Percentiles rank a stretch among this genome's conserved stretches.
These are phyloP conservation scores for Aureobasidium mangrovei DNA, from an alignment of 2,329 filamentous ascomycete genomes.

Conservation along the genomic window DNA sequence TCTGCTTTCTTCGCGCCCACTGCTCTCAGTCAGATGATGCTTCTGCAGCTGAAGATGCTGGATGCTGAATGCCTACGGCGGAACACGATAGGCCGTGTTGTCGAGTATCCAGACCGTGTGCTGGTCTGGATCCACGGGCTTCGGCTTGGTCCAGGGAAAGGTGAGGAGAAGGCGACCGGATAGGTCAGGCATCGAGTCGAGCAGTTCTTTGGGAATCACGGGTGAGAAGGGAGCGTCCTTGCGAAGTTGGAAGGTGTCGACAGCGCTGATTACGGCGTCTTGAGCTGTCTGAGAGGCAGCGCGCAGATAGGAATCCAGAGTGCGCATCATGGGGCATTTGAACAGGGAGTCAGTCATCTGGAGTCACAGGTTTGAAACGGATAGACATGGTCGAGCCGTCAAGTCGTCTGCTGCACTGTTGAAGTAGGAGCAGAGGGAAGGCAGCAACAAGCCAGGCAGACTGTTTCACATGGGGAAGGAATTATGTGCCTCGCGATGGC, in stretches of 20 bases:
- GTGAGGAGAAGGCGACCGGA: neutral
- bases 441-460: conserved; percentile 1
- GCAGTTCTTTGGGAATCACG: conserved; percentile 25
- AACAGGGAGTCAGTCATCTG: neutral
- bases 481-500: neutral
- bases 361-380: neutral
- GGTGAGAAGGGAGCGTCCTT: conserved; percentile 25
- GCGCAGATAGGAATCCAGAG: neutral
- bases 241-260: conserved; percentile 9
- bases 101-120: conserved; percentile 85
- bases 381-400: neutral
- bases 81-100: conserved; percentile 65
- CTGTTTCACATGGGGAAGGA: no score
- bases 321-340: neutral
- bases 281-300: conserved; percentile 1
- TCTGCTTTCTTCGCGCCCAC: neutral
- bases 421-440: neutral
- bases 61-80: neutral
- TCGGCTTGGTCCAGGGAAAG: conserved; percentile 10
- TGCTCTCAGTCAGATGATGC: conserved; percentile 2
- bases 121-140: conserved; percentile 46
- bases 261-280: neutral
- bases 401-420: neutral
- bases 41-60: neutral
- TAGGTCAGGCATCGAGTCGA: conserved; percentile 26